Evolutionary conservation across 1,284 basidiomycete genomes (phyloP).

Genomic region (Irpex lacteus): DNA sequence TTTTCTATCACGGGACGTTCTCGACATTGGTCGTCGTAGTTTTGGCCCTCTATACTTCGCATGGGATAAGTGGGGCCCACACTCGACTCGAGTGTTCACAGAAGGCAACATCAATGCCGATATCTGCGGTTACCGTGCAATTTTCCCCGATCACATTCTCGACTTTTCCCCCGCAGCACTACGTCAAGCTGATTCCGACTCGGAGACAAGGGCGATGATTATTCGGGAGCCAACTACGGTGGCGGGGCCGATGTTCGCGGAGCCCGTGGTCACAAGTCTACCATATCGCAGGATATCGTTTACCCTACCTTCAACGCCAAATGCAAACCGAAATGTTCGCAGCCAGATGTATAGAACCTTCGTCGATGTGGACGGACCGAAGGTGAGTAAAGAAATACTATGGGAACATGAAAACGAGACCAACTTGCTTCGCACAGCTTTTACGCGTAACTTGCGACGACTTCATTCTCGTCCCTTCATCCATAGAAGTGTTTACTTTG

Average conservation of each 20-base stretch:
- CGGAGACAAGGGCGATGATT: neutral
- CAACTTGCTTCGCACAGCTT: conserved; percentile 1
- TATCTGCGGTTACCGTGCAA: conserved; percentile 13
- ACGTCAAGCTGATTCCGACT: neutral
- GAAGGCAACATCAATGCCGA: conserved; percentile 3
- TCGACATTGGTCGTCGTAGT: conserved; percentile 1
- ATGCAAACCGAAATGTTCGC: neutral
- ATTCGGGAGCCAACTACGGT: neutral
- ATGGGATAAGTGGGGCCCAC: conserved; percentile 11
- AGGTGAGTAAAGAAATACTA: conserved; percentile 4
- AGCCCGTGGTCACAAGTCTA: conserved; percentile 9
- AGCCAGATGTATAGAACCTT: conserved; percentile 9
- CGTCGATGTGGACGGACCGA: conserved; percentile 13
- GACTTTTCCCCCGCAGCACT: conserved; percentile 11
- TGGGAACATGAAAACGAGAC: neutral
- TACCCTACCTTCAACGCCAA: neutral
- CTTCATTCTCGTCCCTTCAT: conserved; percentile 13
- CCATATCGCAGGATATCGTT: conserved; percentile 8
- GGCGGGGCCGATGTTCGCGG: conserved; percentile 8
- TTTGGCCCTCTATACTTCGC: neutral
- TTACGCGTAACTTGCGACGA: conserved; percentile 12
- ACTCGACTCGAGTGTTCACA: conserved; percentile 3
- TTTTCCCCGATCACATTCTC: conserved; percentile 11
- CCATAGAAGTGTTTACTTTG: conserved; percentile 8
- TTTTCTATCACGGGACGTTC: conserved; percentile 7